Conservation (phyloP, 2,329 filamentous ascomycete genomes). For the Sporothrix schenckii region DNA sequence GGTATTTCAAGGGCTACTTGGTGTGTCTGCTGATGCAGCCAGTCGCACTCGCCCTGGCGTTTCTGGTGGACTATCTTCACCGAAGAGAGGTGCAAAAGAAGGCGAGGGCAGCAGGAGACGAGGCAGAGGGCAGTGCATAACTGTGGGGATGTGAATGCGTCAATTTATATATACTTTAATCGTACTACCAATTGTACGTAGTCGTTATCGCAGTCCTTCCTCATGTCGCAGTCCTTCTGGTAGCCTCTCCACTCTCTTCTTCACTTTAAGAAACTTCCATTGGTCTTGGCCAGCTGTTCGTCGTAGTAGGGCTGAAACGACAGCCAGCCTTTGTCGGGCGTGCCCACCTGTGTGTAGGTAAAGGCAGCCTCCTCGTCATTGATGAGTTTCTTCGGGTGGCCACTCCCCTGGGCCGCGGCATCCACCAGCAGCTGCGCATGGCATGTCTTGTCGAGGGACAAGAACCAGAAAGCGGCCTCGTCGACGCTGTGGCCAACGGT, state of each 20-base stretch:
- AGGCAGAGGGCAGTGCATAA: background rate
- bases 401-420: slow-evolving; percentile 43
- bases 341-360: slow-evolving; percentile 42
- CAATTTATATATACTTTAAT: no score
- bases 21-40: slow-evolving; percentile 33
- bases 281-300: slow-evolving; percentile 29
- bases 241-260: no score
- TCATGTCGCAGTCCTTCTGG: no score
- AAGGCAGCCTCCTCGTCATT: slow-evolving; percentile 44
- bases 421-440: slow-evolving; percentile 68
- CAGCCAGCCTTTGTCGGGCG: slow-evolving; percentile 56
- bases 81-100: background rate
- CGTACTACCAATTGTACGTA: no score
- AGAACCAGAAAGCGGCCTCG: slow-evolving; percentile 72
- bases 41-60: background rate
- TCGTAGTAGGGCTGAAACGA: slow-evolving; percentile 50
- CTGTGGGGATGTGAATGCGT: background rate
- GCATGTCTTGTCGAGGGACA: slow-evolving; percentile 67
- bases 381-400: slow-evolving; percentile 39
- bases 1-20: slow-evolving; percentile 40
- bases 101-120: background rate
- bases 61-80: slow-evolving; percentile 26
- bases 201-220: no score
- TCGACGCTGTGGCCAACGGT: slow-evolving; percentile 72
- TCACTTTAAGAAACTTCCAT: slow-evolving; percentile 25